phyloP scores from a whole-genome alignment of 2,329 filamentous ascomycete genomes.

The Cladosporium sp. region DNA sequence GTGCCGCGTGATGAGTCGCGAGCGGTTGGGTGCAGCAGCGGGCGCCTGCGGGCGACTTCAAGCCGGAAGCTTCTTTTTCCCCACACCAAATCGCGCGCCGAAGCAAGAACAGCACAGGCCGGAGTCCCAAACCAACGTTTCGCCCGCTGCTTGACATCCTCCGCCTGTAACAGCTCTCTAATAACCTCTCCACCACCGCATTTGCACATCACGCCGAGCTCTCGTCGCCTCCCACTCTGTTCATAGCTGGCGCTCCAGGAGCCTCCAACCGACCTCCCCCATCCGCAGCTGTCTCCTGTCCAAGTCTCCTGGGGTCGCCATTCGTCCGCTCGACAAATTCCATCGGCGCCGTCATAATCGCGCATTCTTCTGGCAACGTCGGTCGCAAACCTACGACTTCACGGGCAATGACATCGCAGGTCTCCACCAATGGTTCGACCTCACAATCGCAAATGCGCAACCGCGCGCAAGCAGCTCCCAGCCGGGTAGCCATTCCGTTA shows the following conservation, averaged over 20 bases:
- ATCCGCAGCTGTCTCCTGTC: neutral
- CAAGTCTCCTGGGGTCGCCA: constrained; percentile 20
- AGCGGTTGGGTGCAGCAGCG: too few species aligned
- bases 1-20: too few species aligned
- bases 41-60: too few species aligned
- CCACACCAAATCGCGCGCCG: too few species aligned
- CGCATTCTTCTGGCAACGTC: neutral
- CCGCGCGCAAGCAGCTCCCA: constrained; percentile 14
- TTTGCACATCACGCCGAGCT: neutral
- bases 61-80: too few species aligned
- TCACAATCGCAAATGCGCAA: constrained; percentile 15
- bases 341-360: neutral
- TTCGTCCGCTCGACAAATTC: constrained; percentile 1
- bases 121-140: too few species aligned
- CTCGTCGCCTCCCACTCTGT: neutral
- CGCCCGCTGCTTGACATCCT: too few species aligned
- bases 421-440: constrained; percentile 11
- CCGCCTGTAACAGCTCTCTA: too few species aligned
- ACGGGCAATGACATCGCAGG: constrained; percentile 19
- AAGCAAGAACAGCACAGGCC: too few species aligned
- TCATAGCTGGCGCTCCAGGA: constrained; percentile 21
- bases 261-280: constrained; percentile 7
- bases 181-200: neutral
- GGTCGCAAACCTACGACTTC: neutral
- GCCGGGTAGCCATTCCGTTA: constrained; percentile 27